These are phyloP conservation scores for Larix sibirica DNA, from an alignment of 83 land plant genomes.

Conservation along the genomic window DNA sequence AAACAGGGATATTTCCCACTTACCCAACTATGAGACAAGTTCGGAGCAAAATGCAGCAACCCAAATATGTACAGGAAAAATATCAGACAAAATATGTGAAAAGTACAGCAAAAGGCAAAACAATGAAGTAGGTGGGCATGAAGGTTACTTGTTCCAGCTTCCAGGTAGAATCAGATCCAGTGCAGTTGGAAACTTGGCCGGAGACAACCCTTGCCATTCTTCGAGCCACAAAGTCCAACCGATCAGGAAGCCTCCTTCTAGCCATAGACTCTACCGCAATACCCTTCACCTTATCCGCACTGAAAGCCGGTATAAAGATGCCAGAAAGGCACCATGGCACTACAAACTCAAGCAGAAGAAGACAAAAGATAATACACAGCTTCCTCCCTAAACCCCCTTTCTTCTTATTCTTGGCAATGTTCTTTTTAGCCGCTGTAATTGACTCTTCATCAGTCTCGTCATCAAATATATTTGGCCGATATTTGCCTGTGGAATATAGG, in stretches of 20 bases:
- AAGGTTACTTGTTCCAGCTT: conserved; percentile 43
- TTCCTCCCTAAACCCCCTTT: not conserved
- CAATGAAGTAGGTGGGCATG: not conserved
- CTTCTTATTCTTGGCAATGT: not conserved
- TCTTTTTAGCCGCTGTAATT: not conserved
- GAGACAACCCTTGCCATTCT: conserved; percentile 26
- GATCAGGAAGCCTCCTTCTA: conserved; percentile 26
- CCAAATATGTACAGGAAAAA: not conserved
- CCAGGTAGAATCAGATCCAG: conserved; percentile 42
- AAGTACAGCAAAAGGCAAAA: not conserved
- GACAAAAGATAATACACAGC: conserved; percentile 10
- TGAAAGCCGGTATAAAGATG: conserved; percentile 31
- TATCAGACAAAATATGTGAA: not conserved
- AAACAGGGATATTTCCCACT: no score
- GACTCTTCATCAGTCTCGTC: not conserved
- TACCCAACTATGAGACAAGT: no score
- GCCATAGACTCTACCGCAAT: conserved; percentile 28
- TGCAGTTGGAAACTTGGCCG: conserved; percentile 42
- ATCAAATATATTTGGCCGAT: not conserved
- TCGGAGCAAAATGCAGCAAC: not conserved
- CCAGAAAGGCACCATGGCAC: conserved; percentile 19
- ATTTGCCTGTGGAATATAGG: conserved; percentile 24
- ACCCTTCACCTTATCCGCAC: conserved; percentile 24
- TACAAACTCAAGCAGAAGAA: conserved; percentile 36
- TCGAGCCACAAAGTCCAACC: conserved; percentile 31